Conservation (phyloP, 2,329 filamentous ascomycete genomes). For the Cladosporium sp. region DNA sequence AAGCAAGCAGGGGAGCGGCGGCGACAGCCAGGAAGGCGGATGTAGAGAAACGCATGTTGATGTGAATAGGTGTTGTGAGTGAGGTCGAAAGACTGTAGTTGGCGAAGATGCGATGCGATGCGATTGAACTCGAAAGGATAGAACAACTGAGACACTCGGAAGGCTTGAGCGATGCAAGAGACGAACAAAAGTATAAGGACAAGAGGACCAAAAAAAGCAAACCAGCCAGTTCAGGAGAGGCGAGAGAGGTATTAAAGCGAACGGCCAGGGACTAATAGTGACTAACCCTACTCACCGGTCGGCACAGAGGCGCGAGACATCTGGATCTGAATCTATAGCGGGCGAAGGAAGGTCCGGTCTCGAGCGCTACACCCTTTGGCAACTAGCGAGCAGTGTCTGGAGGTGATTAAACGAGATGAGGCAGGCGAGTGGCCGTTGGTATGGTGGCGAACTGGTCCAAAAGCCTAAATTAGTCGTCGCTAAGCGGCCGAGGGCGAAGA, state of each 20-base stretch:
- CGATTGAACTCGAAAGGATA: not conserved
- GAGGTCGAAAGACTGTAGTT: not conserved
- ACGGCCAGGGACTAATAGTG: not conserved
- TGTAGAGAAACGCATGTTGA: slow-evolving; percentile 47
- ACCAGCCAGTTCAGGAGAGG: not conserved
- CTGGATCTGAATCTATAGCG: slow-evolving; percentile 12
- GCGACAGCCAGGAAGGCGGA: slow-evolving; percentile 47
- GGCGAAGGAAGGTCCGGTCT: slow-evolving; percentile 5
- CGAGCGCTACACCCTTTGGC: slow-evolving; percentile 10
- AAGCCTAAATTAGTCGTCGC: slow-evolving; percentile 17
- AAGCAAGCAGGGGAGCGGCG: slow-evolving; percentile 45
- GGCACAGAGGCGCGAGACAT: slow-evolving; percentile 8
- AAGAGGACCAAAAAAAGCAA: not conserved
- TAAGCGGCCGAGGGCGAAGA: slow-evolving; percentile 8
- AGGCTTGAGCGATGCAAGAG: slow-evolving; percentile 1
- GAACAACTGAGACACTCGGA: slow-evolving; percentile 4
- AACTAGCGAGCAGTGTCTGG: slow-evolving; percentile 6
- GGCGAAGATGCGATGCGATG: not conserved
- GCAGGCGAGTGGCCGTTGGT: not conserved
- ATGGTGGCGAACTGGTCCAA: slow-evolving; percentile 13
- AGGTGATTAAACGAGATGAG: slow-evolving; percentile 17
- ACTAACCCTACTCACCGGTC: slow-evolving; percentile 9
- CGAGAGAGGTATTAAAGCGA: slow-evolving; percentile 12
- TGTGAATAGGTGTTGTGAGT: not conserved
- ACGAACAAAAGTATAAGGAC: not conserved